A percentile compares a stretch with the other conserved stretches of the same genome.
Conservation (phyloP, 495 filamentous ascomycete genomes). For the Trichoderma erinaceum region DNA sequence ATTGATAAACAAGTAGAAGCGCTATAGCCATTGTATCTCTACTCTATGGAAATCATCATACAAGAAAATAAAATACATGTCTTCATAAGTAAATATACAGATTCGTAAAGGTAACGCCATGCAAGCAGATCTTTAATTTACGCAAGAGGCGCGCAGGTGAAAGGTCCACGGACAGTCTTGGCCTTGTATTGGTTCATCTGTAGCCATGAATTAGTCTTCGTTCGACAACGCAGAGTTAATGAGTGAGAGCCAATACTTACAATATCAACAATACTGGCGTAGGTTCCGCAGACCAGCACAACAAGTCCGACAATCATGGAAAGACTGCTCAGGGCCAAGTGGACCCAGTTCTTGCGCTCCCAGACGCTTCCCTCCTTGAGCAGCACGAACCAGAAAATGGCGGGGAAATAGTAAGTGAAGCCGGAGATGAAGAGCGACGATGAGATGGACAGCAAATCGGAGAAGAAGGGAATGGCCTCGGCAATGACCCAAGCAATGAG, state of each 20-base stretch:
- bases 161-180: slow-evolving; percentile 42
- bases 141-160: slow-evolving; percentile 37
- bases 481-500: slow-evolving; percentile 66
- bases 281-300: slow-evolving; percentile 53
- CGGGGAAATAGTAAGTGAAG: slow-evolving; percentile 61
- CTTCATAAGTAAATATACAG: slow-evolving; percentile 6
- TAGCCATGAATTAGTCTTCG: background rate
- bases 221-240: too few relatives aligned
- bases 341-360: slow-evolving; percentile 37
- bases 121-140: slow-evolving; percentile 16
- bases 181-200: slow-evolving; percentile 40
- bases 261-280: slow-evolving; percentile 51
- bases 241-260: slow-evolving; percentile 31
- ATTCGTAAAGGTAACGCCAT: background rate
- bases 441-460: slow-evolving; percentile 54
- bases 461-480: slow-evolving; percentile 67
- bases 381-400: slow-evolving; percentile 59
- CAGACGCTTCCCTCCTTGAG: slow-evolving; percentile 50
- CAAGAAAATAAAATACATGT: background rate
- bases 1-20: background rate
- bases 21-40: background rate
- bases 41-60: background rate
- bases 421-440: slow-evolving; percentile 58
- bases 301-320: slow-evolving; percentile 51
- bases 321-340: slow-evolving; percentile 42